Evolutionary conservation across 2,329 filamentous ascomycete species (phyloP).

Genomic region (Clathrospora elynae): DNA sequence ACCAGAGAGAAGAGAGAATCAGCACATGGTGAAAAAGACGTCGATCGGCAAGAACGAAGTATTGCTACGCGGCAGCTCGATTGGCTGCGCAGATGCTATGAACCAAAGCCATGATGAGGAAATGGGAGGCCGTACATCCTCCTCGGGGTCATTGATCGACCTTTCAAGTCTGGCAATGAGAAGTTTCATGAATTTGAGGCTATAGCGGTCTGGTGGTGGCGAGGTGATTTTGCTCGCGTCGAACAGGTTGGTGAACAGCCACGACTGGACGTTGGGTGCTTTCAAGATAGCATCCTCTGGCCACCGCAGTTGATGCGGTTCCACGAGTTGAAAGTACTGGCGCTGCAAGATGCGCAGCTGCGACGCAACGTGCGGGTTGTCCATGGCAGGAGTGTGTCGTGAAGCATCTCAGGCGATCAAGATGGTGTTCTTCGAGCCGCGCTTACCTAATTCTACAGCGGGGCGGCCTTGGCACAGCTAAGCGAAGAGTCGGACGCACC

Average conservation of each 20-base stretch:
- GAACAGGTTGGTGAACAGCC: constrained; percentile 71
- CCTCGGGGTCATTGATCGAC: constrained; percentile 78
- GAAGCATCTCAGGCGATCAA: not conserved
- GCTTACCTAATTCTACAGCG: constrained; percentile 32
- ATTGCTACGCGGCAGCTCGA: not conserved
- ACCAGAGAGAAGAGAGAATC: constrained; percentile 27
- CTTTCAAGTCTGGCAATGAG: constrained; percentile 72
- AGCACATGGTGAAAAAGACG: constrained; percentile 21
- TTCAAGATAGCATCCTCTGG: constrained; percentile 66
- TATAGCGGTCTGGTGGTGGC: constrained; percentile 71
- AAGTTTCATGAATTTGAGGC: constrained; percentile 72
- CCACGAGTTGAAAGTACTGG: constrained; percentile 79
- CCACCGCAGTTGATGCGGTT: constrained; percentile 65
- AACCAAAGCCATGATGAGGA: constrained; percentile 20
- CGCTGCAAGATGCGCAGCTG: constrained; percentile 59
- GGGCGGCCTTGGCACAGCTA: constrained; percentile 20
- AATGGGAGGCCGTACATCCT: constrained; percentile 72
- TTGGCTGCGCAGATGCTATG: not conserved
- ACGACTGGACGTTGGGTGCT: constrained; percentile 65
- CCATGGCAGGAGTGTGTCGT: constrained; percentile 16
- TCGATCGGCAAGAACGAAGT: not conserved
- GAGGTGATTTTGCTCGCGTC: constrained; percentile 60
- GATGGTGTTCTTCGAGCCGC: constrained; percentile 8
- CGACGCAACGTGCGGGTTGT: constrained; percentile 8
- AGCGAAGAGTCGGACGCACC: constrained; percentile 16